Evolutionary conservation across 202 grass and related monocot genomes (phyloP).

Genomic region (Eragrostis tef): DNA sequence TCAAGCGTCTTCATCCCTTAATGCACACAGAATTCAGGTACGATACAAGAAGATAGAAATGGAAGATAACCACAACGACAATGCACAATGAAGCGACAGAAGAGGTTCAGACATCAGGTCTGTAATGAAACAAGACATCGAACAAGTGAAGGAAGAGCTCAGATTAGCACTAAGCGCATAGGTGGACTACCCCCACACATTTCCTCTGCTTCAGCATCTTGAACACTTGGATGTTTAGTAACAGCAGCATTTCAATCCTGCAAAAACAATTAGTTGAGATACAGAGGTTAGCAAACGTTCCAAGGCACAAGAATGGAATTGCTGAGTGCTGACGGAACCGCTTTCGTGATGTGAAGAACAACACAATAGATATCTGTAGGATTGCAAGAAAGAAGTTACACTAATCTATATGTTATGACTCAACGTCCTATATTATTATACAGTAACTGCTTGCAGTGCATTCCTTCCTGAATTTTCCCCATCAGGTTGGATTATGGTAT

Average conservation of each 20-base stretch:
- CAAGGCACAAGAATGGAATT: neutral
- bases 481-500: neutral
- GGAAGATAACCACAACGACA: conserved; percentile 21
- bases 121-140: conserved; percentile 2
- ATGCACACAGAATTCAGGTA: conserved; percentile 26
- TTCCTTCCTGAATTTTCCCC: neutral
- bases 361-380: neutral
- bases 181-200: neutral
- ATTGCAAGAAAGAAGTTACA: neutral
- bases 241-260: conserved; percentile 42
- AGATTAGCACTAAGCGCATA: conserved; percentile 5
- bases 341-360: neutral
- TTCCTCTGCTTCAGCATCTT: neutral
- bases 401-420: conserved; percentile 1
- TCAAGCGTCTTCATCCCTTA: neutral
- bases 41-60: neutral
- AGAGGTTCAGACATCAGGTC: conserved; percentile 13
- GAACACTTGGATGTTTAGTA: conserved; percentile 14
- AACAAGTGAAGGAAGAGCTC: conserved; percentile 8
- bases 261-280: conserved; percentile 6
- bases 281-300: conserved; percentile 3
- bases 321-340: neutral
- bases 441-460: neutral
- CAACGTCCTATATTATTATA: neutral
- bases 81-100: conserved; percentile 3